Evolutionary conservation across 768 basidiomycete species (phyloP), one percentile per base, ranked within the genome.

Genomic region (Podaxis sp.): DNA sequence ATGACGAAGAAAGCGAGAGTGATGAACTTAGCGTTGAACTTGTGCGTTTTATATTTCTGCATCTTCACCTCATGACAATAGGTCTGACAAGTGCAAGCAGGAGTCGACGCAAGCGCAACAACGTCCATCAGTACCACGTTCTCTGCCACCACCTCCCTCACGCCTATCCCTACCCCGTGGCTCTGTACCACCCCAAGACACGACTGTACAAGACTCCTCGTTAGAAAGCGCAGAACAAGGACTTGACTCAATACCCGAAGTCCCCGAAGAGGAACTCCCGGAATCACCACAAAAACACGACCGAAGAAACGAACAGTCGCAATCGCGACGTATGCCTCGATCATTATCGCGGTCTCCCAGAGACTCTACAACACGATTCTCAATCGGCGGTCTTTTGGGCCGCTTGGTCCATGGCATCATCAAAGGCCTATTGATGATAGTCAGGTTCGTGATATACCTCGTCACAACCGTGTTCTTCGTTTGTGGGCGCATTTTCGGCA

Each of bases 191-290:
- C 79, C 79, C 13, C 71, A 76, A 59, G 65, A 72, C 42, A 50
- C 10, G 28, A 65, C 25, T 65, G 64, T 36, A 62, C 69, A 53
- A 16, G 76, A 82, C 28, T 73, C 73, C 7, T 79, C 81, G 2
- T 65, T 78, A 51, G 69, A 70, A 38, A 77, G 82, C 25, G 71
- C 78, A 32, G 83, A 84, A 60, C 76, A 80, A 63, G 80, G 82
- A 1, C 78, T 91, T 27, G 74, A 82, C 23, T 82, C 86, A 6
- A 88, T 91, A 66, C 77, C 81, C 4, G 90, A 91, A 75, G 76
- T 78, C n/a, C 58, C 57, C 28, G 84, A 90, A 2, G 88, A 89
- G 67, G 77, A 73, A 28, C 57, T 59, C 32, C 60, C 64, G 53
- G 64, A 36, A 32, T 64, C 65, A 37, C 21, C 72, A 53, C 68